A percentile compares a stretch with the other conserved stretches of the same genome.
Evolutionary conservation across 768 basidiomycete species (phyloP).

Genomic region (Leucosporidium creatinivorum): DNA sequence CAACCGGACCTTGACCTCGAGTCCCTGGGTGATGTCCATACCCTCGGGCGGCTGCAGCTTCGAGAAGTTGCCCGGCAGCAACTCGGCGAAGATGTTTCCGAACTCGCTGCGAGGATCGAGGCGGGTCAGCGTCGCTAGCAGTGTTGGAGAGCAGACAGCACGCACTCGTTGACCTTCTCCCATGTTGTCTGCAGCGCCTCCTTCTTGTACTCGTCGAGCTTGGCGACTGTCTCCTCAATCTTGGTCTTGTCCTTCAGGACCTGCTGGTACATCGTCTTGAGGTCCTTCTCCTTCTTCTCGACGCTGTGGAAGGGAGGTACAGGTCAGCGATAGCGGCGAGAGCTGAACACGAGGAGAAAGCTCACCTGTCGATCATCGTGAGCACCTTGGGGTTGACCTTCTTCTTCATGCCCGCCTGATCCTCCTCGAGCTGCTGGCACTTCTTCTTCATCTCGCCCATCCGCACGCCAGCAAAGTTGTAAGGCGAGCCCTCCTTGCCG

Average conservation of each 20-base stretch:
- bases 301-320: constrained; percentile 50
- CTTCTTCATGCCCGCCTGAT: constrained; percentile 83
- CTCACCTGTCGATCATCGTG: constrained; percentile 89
- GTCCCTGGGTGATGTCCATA: constrained; percentile 84
- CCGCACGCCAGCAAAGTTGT: constrained; percentile 67
- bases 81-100: constrained; percentile 88
- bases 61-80: constrained; percentile 91
- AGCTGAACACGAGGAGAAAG: not conserved
- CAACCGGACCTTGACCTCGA: constrained; percentile 93
- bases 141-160: constrained; percentile 7
- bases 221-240: constrained; percentile 86
- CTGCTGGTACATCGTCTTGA: constrained; percentile 78
- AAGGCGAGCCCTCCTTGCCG: constrained; percentile 68
- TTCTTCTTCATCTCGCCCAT: constrained; percentile 55
- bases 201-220: constrained; percentile 87
- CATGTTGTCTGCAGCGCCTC: constrained; percentile 91
- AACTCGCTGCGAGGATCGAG: constrained; percentile 62
- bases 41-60: constrained; percentile 90
- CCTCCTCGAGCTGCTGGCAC: constrained; percentile 64
- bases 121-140: not conserved
- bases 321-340: not conserved
- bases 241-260: constrained; percentile 89
- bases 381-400: constrained; percentile 93
- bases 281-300: constrained; percentile 81
- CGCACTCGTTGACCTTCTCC: constrained; percentile 87